Evolutionary conservation across 2,329 filamentous ascomycete genomes (phyloP), one percentile per base, ranked within the genome.

Genomic region (Diaporthe amygdali): DNA sequence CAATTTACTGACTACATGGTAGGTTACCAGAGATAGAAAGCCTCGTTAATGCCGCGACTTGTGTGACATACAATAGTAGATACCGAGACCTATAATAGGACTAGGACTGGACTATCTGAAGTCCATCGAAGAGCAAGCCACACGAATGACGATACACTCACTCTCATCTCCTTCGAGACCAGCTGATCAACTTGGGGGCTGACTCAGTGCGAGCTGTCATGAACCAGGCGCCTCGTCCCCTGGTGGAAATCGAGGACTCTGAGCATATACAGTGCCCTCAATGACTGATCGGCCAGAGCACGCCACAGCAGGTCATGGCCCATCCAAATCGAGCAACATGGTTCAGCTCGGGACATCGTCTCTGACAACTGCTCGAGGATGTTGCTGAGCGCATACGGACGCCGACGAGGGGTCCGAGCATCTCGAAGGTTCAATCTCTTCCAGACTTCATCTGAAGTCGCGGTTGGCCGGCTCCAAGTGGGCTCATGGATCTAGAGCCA

Each of bases 31-130:
- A 64, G 59, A 64, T 49, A 64, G 59, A 64, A 49, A 64, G 59
- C 44, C 59, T 27, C n/a, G 12, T 64, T 64, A 64, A 64, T 64
- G 59, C 59, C 59, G 59, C 59, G 59, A 37, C 41, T 22, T 27
- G 32, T 46, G 41, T 41, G 30, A 47, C 20, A 44, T 32, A 30
- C 12, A 27, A 63, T 63, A 47, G 41, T 47, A 32, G 41, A 63
- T 25, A 17, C 20, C 41, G n/a, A 12, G 20, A 7, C 41, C 59
- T 63, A 63, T 63, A 63, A 47, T n/a, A 63, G 30, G 30, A 47
- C 41, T 12, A 22, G 20, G 41, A 27, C 41, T 47, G 17, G 59
- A 25, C 20, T 41, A 34, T 14, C 59, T 30, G 12, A 34, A 34
- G 10, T 20, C 30, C 59, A 34, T 30, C 41, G 5, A 25, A 63